Evolutionary conservation across 2,329 filamentous ascomycete genomes (phyloP).

Genomic region (Fusarium proliferatum): DNA sequence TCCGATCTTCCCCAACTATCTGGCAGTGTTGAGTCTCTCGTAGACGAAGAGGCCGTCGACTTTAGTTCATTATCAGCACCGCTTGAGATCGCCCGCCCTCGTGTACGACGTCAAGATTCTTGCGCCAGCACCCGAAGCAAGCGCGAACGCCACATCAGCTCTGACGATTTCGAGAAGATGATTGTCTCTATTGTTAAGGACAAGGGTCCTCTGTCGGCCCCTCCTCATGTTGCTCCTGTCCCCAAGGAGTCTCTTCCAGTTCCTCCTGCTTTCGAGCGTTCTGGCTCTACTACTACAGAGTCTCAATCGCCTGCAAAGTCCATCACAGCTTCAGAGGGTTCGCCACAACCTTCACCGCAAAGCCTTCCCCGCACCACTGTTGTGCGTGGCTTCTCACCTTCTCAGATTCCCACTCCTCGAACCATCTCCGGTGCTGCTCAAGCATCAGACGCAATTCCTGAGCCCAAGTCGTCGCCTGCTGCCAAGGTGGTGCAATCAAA

Average conservation of each 20-base stretch:
- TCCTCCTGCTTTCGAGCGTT: slow-evolving; percentile 52
- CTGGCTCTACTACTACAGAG: slow-evolving; percentile 59
- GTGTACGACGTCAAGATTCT: slow-evolving; percentile 77
- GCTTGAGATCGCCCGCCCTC: slow-evolving; percentile 71
- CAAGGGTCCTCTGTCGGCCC: slow-evolving; percentile 68
- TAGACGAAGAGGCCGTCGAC: slow-evolving; percentile 74
- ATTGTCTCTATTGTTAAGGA: slow-evolving; percentile 93
- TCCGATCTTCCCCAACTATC: slow-evolving; percentile 77
- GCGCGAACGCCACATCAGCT: slow-evolving; percentile 91
- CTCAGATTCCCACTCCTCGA: slow-evolving; percentile 66
- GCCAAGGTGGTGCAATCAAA: slow-evolving; percentile 76
- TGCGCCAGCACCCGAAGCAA: slow-evolving; percentile 76
- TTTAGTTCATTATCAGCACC: slow-evolving; percentile 65
- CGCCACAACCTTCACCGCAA: slow-evolving; percentile 45
- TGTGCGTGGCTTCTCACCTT: slow-evolving; percentile 87
- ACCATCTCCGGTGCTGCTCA: slow-evolving; percentile 62
- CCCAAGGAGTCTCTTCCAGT: slow-evolving; percentile 56
- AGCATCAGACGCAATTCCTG: slow-evolving; percentile 70
- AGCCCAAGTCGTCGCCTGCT: slow-evolving; percentile 65
- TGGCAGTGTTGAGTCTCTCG: slow-evolving; percentile 79
- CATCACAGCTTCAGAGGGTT: slow-evolving; percentile 59
- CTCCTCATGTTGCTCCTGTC: slow-evolving; percentile 44
- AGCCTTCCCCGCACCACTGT: slow-evolving; percentile 58
- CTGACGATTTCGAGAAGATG: slow-evolving; percentile 92
- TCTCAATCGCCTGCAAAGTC: slow-evolving; percentile 65